Base-by-base conservation (phyloP, 192 early-diverging fungal genomes). In the Coemansia sp. region DNA sequence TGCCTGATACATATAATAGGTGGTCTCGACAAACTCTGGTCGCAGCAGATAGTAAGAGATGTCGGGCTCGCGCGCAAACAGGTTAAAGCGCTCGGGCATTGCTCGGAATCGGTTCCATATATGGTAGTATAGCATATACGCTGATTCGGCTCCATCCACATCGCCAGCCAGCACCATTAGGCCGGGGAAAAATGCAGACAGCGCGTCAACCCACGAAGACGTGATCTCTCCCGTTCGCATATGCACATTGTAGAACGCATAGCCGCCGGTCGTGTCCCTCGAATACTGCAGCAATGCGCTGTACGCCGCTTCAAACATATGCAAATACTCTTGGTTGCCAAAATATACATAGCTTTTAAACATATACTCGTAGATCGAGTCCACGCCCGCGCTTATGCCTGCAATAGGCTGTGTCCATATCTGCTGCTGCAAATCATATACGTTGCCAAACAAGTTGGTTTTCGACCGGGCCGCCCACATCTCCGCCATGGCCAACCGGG, bases 1-100 rank as follows among this genome's bases (percentile, higher is more conserved):
- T 1, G 96, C 96, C 45, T 80, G 81, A 66, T 96, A 97, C 30
- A 97, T 63, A 71, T 92, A 86, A 59, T 96, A 98, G 10, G 89
- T 96, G 14, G 89, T 93, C 69, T 98, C 96, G 10, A 93, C 81
- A 66, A 97, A 90, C 59, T 98, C 96, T 10, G 96, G 96, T 3
- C 96, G 77, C 34, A 97, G 71, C 2, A 93, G 92, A 55, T 98
- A 98, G 32, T 79, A 80, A 6, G 65, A 52, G 5, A 94, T 84
- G 41, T 84, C 83, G 1, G 87, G 77, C 12, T 74, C 73, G 60
- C 84, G 79, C 8, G 77, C 41, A 34, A 79, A 62, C 72, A 90
- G 85, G 59, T 98, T 85, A 64, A 90, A 98, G 17, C 90, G 64
- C 62, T 98, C 96, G 0, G 96, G 96, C 11, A 98, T 58, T 0